These are phyloP conservation scores for Globisporangium sylvaticum DNA, from an alignment of 352 stramenopile species.

Conservation along the genomic window DNA sequence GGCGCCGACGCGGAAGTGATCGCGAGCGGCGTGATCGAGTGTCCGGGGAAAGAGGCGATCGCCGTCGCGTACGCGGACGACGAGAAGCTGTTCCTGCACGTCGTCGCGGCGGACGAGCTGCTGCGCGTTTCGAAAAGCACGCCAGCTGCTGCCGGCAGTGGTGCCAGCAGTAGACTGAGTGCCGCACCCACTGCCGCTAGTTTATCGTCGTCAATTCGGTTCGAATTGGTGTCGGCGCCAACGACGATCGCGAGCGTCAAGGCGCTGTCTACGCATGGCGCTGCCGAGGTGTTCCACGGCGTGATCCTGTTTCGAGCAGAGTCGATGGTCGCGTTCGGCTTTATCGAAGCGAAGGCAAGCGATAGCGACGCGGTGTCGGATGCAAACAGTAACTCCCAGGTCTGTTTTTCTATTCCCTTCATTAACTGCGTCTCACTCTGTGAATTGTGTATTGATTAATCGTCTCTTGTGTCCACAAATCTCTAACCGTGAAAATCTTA, in stretches of 20 bases:
- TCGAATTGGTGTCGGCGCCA: conserved; percentile 53
- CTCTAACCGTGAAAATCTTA: no score
- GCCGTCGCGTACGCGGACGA: conserved; percentile 48
- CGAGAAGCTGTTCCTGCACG: conserved; percentile 29
- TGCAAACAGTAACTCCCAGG: not conserved
- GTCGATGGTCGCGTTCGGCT: conserved; percentile 61
- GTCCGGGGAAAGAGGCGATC: conserved; percentile 28
- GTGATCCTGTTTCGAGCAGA: conserved; percentile 60
- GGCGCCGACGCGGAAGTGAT: conserved; percentile 33
- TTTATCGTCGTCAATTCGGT: conserved; percentile 26
- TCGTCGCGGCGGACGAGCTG: conserved; percentile 15
- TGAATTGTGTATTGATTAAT: not conserved
- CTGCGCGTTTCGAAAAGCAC: not conserved
- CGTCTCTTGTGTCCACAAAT: no score
- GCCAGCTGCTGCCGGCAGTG: not conserved
- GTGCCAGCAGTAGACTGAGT: not conserved
- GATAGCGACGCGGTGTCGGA: not conserved
- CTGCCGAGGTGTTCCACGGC: conserved; percentile 39
- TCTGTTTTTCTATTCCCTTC: no score
- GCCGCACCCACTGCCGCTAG: not conserved
- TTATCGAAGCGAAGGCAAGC: conserved; percentile 30
- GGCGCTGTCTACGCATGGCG: conserved; percentile 22
- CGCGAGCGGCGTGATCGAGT: conserved; percentile 41
- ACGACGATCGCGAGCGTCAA: conserved; percentile 47
- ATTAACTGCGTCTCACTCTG: no score